phyloP scores from a whole-genome alignment of 148 eudicot species.

The Vaccinium darrowii region DNA sequence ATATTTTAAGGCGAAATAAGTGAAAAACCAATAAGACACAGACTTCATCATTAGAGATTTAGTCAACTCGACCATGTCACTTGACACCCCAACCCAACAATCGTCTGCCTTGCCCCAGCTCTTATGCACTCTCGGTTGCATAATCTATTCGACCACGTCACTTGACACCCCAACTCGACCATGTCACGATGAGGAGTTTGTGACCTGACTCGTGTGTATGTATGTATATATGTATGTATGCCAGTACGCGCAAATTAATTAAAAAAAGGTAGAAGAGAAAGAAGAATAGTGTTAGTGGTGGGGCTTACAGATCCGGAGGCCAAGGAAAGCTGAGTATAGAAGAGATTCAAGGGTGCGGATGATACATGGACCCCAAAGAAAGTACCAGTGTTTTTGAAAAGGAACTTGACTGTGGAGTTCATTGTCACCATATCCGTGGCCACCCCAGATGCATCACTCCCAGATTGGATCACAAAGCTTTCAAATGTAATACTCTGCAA shows the following conservation, averaged over 20 bases:
- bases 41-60: not conserved
- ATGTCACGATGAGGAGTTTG: not conserved
- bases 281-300: not conserved
- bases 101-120: not conserved
- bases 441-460: slow-evolving; percentile 70
- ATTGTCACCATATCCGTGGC: slow-evolving; percentile 71
- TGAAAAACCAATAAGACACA: not conserved
- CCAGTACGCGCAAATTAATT: not conserved
- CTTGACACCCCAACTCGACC: too few relatives aligned
- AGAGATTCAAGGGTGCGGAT: slow-evolving; percentile 62
- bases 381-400: slow-evolving; percentile 66
- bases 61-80: not conserved
- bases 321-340: slow-evolving; percentile 41
- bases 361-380: slow-evolving; percentile 86
- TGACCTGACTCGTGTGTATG: not conserved
- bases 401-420: slow-evolving; percentile 68
- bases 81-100: not conserved
- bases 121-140: not conserved
- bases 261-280: not conserved
- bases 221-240: too few relatives aligned
- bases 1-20: not conserved
- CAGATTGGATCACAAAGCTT: slow-evolving; percentile 64
- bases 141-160: not conserved
- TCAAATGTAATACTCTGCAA: slow-evolving; percentile 69
- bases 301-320: slow-evolving; percentile 70